phyloP scores from a whole-genome alignment of 2,329 filamentous ascomycete species.

The Claviceps sp. region DNA sequence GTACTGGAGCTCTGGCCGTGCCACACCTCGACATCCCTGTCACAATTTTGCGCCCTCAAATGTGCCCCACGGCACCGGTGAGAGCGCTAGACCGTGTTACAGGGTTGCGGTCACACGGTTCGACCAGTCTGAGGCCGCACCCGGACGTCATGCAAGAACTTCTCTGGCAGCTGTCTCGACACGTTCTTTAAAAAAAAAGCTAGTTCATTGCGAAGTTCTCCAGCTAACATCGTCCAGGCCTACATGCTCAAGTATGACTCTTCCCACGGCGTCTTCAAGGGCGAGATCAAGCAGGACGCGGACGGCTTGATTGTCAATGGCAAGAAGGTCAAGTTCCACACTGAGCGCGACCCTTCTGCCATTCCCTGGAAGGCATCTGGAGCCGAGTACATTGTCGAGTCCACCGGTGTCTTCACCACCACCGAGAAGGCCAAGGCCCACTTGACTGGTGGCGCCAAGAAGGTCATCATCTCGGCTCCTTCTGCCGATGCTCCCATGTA shows the following conservation, averaged over 20 bases:
- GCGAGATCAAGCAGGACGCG: slow-evolving; percentile 59
- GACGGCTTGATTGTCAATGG: slow-evolving; percentile 77
- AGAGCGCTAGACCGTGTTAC: neutral
- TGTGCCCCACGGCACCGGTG: neutral
- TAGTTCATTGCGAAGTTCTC: neutral
- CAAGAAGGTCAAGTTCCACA: slow-evolving; percentile 92
- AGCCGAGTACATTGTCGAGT: slow-evolving; percentile 92
- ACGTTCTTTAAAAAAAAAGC: neutral
- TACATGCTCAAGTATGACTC: slow-evolving; percentile 99
- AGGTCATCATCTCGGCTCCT: slow-evolving; percentile 86
- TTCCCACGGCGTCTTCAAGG: slow-evolving; percentile 94
- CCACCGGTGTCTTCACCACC: slow-evolving; percentile 98
- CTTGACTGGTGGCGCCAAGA: slow-evolving; percentile 95
- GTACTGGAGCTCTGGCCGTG: neutral
- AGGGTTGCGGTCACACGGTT: neutral
- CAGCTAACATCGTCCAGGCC: slow-evolving; percentile 40
- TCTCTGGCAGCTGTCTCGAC: neutral
- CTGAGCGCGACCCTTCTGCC: slow-evolving; percentile 73
- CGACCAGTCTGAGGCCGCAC: neutral
- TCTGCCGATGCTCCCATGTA: slow-evolving; percentile 98
- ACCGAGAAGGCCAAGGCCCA: slow-evolving; percentile 89
- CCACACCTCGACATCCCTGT: neutral
- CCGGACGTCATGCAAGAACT: neutral
- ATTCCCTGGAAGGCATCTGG: slow-evolving; percentile 86
- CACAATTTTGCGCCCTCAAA: neutral